phyloP scores from a whole-genome alignment of 768 basidiomycete genomes.

The Lactarius psammicola region DNA sequence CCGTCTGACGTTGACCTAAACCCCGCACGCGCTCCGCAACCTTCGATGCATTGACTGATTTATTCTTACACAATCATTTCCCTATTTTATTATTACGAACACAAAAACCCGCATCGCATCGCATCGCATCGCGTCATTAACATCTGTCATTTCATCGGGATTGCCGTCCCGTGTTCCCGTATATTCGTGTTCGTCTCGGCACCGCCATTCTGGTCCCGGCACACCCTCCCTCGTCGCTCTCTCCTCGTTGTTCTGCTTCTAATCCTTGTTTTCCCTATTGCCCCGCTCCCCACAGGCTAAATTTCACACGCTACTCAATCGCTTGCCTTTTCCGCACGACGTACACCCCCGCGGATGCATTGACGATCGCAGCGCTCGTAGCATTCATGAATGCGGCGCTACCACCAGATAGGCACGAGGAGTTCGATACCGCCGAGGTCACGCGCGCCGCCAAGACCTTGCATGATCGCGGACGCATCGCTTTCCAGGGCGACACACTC shows the following conservation, averaged over 20 bases:
- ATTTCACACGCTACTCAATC: slow-evolving; percentile 61
- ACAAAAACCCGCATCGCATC: neutral
- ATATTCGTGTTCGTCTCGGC: neutral
- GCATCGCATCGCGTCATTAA: neutral
- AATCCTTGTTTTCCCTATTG: neutral
- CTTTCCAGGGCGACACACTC: slow-evolving; percentile 38
- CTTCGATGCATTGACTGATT: slow-evolving; percentile 1
- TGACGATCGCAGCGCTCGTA: slow-evolving; percentile 66
- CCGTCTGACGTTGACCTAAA: slow-evolving; percentile 9
- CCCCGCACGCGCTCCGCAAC: neutral
- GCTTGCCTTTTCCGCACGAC: slow-evolving; percentile 65
- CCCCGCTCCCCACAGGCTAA: slow-evolving; percentile 42
- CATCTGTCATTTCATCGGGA: too few species aligned
- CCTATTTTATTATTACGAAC: neutral
- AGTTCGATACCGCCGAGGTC: slow-evolving; percentile 77
- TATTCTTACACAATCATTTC: slow-evolving; percentile 2
- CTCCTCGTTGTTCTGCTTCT: too few species aligned
- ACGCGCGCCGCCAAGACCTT: slow-evolving; percentile 36
- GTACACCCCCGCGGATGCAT: slow-evolving; percentile 62
- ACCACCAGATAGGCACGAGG: slow-evolving; percentile 76
- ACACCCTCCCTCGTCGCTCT: neutral
- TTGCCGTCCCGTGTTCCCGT: neutral
- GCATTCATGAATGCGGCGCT: slow-evolving; percentile 74
- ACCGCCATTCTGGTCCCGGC: neutral
- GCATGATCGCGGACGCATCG: slow-evolving; percentile 34